Evolutionary conservation across 371 early-diverging fungal genomes (phyloP), one percentile per base, ranked within the genome.

Genomic region (Zopfochytrium polystomum): DNA sequence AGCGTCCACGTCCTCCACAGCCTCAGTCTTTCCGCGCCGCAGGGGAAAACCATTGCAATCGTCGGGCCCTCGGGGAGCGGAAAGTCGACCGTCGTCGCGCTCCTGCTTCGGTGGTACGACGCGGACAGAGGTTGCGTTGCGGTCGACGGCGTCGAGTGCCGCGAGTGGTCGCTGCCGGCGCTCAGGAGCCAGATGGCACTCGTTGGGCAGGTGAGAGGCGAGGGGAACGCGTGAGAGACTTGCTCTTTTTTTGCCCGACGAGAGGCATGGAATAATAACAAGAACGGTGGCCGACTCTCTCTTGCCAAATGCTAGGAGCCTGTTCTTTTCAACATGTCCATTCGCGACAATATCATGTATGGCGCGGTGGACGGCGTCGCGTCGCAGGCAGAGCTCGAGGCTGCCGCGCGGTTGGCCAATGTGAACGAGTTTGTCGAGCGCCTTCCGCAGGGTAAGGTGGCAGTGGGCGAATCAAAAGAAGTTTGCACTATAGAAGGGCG

Each of bases 201-300:
- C 20, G 90, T 92, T 7, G 81, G 85, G 44, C 93, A 95, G 70
- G 92, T n/a, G n/a, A n/a, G n/a, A n/a, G n/a, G n/a, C n/a, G n/a
- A n/a, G n/a, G n/a, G n/a, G n/a, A n/a, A n/a, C n/a, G n/a, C n/a
- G n/a, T n/a, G n/a, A n/a, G n/a, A n/a, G n/a, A n/a, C n/a, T n/a
- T n/a, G n/a, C n/a, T n/a, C n/a, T n/a, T n/a, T n/a, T n/a, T n/a
- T n/a, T n/a, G n/a, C n/a, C n/a, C n/a, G n/a, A n/a, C n/a, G n/a
- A n/a, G n/a, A n/a, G n/a, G n/a, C n/a, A n/a, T n/a, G n/a, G n/a
- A n/a, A n/a, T n/a, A n/a, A n/a, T n/a, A n/a, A n/a, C n/a, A n/a
- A n/a, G n/a, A n/a, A n/a, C n/a, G n/a, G n/a, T n/a, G 91, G 70
- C 91, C 90, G 11, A 71, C 81, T 2, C 66, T 92, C 30, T 90